These are phyloP conservation scores for Pholiota conissans DNA, from an alignment of 768 basidiomycete species.

Conservation along the genomic window DNA sequence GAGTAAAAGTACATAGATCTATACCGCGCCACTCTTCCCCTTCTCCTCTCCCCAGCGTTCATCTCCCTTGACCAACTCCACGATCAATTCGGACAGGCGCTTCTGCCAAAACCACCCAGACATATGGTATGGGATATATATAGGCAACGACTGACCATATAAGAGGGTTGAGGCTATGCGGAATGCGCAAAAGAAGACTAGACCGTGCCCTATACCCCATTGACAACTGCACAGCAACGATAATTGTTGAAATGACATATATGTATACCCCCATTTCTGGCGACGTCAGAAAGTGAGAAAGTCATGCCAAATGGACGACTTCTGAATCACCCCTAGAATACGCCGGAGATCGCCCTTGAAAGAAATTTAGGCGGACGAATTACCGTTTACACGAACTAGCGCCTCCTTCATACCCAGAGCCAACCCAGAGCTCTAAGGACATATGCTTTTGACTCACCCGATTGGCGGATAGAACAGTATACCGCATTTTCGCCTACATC, in stretches of 20 bases:
- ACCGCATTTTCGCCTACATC: no score
- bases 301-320: no score
- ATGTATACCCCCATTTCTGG: neutral
- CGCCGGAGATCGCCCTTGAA: neutral
- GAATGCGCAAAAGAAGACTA: neutral
- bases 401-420: neutral
- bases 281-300: no score
- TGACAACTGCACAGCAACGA: neutral
- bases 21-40: no score
- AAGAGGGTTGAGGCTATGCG: neutral
- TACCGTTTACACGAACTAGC: neutral
- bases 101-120: neutral
- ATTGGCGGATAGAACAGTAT: no score
- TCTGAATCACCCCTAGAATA: neutral
- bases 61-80: no score
- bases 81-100: slow-evolving; percentile 2
- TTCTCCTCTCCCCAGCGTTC: neutral
- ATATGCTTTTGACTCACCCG: neutral
- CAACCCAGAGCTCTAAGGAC: no score
- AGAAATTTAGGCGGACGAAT: neutral
- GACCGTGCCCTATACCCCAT: neutral
- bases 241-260: neutral
- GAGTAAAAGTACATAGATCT: no score
- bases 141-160: slow-evolving; percentile 4
- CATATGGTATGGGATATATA: neutral